These are phyloP conservation scores for Solanum hybrid DNA, from an alignment of 305 asterid genomes.

Conservation along the genomic window DNA sequence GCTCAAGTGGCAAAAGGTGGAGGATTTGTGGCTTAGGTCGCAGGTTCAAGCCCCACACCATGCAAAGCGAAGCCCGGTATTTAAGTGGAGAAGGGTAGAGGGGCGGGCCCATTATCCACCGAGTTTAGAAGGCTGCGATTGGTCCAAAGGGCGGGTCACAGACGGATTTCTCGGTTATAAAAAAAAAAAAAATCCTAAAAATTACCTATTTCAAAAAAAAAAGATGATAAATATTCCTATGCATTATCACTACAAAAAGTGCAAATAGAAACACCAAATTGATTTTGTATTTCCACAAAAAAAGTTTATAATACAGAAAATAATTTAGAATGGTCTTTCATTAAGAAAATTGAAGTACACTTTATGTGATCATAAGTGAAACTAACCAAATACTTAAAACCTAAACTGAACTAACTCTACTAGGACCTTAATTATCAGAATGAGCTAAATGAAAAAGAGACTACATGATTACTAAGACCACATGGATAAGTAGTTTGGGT, in stretches of 20 bases:
- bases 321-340: not conserved
- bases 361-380: not conserved
- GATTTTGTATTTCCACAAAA: not conserved
- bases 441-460: not conserved
- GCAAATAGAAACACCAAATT: not conserved
- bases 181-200: too few relatives aligned
- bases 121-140: too few relatives aligned
- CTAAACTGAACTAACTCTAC: not conserved
- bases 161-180: too few relatives aligned
- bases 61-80: too few relatives aligned
- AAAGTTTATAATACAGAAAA: not conserved
- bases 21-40: too few relatives aligned
- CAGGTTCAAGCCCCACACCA: too few relatives aligned
- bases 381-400: not conserved
- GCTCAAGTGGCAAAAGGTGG: too few relatives aligned
- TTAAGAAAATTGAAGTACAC: not conserved
- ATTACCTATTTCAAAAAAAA: too few relatives aligned
- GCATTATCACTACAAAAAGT: not conserved
- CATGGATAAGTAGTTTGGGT: not conserved
- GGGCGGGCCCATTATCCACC: too few relatives aligned
- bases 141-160: too few relatives aligned
- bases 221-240: not conserved
- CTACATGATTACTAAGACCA: not conserved
- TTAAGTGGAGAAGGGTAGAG: too few relatives aligned
- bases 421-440: not conserved